These are phyloP conservation scores for Hypoxylon sp. DNA, from an alignment of 2,329 filamentous ascomycete genomes.

Conservation along the genomic window DNA sequence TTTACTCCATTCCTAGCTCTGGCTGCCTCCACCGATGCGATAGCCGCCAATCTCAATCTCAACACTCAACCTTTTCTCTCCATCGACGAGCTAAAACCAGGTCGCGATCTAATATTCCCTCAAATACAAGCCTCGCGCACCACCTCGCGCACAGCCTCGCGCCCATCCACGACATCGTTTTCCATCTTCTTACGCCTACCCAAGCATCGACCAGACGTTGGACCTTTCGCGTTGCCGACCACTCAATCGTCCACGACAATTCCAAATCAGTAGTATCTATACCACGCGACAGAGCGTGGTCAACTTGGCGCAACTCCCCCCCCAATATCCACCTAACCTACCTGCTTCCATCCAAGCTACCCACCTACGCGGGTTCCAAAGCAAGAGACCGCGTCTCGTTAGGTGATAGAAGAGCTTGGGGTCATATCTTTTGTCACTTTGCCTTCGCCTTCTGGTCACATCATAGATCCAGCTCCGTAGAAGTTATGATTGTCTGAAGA, in stretches of 20 bases:
- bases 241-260: not conserved
- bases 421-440: slow-evolving; percentile 27
- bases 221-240: not conserved
- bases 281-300: not conserved
- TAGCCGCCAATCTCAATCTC: not conserved
- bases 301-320: not conserved
- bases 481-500: slow-evolving; percentile 47
- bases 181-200: not conserved
- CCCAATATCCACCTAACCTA: no score
- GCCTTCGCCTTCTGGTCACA: slow-evolving; percentile 35
- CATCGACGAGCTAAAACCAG: not conserved
- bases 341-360: not conserved
- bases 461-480: slow-evolving; percentile 46
- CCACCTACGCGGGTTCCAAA: not conserved
- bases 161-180: not conserved
- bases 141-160: not conserved
- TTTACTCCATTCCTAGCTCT: not conserved
- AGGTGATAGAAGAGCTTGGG: slow-evolving; percentile 21
- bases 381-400: slow-evolving; percentile 17
- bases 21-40: not conserved
- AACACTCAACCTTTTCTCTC: not conserved
- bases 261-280: not conserved
- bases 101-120: not conserved
- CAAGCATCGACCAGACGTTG: not conserved
- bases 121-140: not conserved